Evolutionary conservation across 257 asterid species (phyloP), one percentile per base, ranked within the genome.

Genomic region (Nicotiana otophora): DNA sequence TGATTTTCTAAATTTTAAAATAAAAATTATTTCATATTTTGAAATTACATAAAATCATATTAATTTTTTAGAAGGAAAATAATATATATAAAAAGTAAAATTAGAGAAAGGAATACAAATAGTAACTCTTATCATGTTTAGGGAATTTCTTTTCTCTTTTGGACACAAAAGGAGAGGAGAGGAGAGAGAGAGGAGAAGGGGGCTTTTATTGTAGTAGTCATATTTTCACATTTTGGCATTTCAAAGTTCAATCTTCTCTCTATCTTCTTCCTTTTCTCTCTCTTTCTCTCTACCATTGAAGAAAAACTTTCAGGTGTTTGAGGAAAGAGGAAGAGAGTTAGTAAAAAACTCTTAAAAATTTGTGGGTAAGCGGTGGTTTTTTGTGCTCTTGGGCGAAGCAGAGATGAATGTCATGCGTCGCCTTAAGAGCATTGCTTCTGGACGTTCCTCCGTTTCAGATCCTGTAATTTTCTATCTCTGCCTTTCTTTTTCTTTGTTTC

Each of bases 361-460:
- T 39, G 31, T 69, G 31, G 53, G 26, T 26, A 26, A 9, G 17
- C n/a, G n/a, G 1, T 9, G 8, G 33, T 84, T 81, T 78, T 46
- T 77, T 62, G 78, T 9, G 87, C 30, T 57, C 7, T 81, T 48
- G 83, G 23, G 75, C 68, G 83, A 81, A 76, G 74, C 86, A 36
- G 83, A 84, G 26, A 92, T 91, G 95, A 91, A 91, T 88, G 89
- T 92, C 92, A 92, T 92, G 97, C 97, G 97, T 82, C 86, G 97
- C 88, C 91, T 92, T 82, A 92, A 92, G 92, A 92, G 95, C 97
- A 91, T 92, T 92, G 92, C 97, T 90, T 91, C 94, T 16, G 95
- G 95, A 48, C 95, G 97, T 34, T 83, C 97, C 78, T 92, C 97
- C 80, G 88, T 92, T 82, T 92, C 97, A 86, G 95, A 91, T 91